Base-by-base conservation (phyloP, 2,329 filamentous ascomycete genomes). In the Zymoseptoria tritici region DNA sequence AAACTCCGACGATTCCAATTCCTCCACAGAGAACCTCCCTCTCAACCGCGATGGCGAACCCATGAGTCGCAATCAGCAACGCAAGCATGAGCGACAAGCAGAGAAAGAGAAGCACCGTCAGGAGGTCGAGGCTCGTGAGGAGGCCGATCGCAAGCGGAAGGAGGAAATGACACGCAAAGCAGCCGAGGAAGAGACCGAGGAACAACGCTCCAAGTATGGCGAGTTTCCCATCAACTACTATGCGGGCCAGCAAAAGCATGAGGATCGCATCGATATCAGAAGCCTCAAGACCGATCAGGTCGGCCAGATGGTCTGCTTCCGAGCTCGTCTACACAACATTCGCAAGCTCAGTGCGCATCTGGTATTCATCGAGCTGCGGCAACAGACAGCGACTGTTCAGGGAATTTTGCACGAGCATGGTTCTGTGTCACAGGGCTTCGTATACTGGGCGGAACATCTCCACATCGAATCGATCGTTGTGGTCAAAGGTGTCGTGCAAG, bases 371-470 rank as follows among this genome's bases (percentile, higher is more conserved):
- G 83, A 96, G 60, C 88, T 96, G 71, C 87, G 92, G 58, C 90
- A 96, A 75, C 88, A 92, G 75, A 85, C 89, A 11, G 81, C 83
- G 65, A 94, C 91, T 22, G 84, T 96, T 56, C 92, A 97, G 74
- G 91, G 90, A 62, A 89, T 96, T 2, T 78, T 97, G 49, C 79
- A 84, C 61, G 78, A 82, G 65, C 78, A 85, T 64, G 83, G 84
- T 6, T 78, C 79, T 54, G 81, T 89, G 9, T 87, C 88, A 1
- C 81, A 85, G 60, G 82, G 88, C 68, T 93, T 96, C 81, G 81
- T 96, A 26, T 87, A 89, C 70, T 96, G 91, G 89, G 89, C 90
- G 2, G 89, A 95, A 75, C 90, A 90, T 71, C 79, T 96, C 52
- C 85, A 87, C 57, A 79, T 86, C 5, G 92, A 95, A 71, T 88